These are phyloP conservation scores for Akanthomyces uredinophilus DNA, from an alignment of 2,329 filamentous ascomycete species.

Conservation along the genomic window DNA sequence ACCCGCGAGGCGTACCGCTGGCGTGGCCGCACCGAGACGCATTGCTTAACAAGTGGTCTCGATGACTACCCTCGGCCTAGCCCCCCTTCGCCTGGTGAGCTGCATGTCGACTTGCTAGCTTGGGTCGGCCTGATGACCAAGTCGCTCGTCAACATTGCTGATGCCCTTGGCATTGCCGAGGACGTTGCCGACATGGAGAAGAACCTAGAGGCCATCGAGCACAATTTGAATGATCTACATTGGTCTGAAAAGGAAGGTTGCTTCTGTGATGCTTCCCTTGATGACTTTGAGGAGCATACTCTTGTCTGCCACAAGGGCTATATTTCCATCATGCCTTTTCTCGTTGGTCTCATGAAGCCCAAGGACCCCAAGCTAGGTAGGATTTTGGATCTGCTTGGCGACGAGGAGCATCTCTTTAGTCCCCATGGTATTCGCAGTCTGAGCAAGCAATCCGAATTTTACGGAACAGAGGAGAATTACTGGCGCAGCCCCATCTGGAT, in stretches of 20 bases:
- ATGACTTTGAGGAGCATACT: constrained; percentile 85
- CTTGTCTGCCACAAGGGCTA: constrained; percentile 97
- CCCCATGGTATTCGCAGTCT: constrained; percentile 82
- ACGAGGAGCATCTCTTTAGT: constrained; percentile 86
- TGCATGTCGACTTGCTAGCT: constrained; percentile 89
- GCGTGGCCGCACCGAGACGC: constrained; percentile 80
- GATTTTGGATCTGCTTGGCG: constrained; percentile 70
- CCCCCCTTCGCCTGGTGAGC: constrained; percentile 89
- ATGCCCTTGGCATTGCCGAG: constrained; percentile 67
- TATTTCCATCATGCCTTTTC: constrained; percentile 86
- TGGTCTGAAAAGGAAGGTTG: constrained; percentile 77
- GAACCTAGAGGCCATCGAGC: constrained; percentile 70
- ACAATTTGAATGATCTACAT: constrained; percentile 88
- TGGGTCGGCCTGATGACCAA: constrained; percentile 98
- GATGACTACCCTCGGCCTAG: constrained; percentile 95
- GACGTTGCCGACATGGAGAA: constrained; percentile 68
- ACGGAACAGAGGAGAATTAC: constrained; percentile 92
- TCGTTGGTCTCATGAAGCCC: constrained; percentile 71
- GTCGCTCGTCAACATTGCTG: constrained; percentile 74
- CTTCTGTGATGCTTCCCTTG: constrained; percentile 93
- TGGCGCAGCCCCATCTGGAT: constrained; percentile 95
- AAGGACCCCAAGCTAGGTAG: constrained; percentile 70
- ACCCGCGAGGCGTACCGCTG: constrained; percentile 92
- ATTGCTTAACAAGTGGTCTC: constrained; percentile 87
- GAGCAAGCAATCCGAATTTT: constrained; percentile 75